Percentiles rank a stretch among this genome's conserved stretches.
phyloP scores from a whole-genome alignment of 805 yeast genomes.

The Brettanomyces bruxellensis region DNA sequence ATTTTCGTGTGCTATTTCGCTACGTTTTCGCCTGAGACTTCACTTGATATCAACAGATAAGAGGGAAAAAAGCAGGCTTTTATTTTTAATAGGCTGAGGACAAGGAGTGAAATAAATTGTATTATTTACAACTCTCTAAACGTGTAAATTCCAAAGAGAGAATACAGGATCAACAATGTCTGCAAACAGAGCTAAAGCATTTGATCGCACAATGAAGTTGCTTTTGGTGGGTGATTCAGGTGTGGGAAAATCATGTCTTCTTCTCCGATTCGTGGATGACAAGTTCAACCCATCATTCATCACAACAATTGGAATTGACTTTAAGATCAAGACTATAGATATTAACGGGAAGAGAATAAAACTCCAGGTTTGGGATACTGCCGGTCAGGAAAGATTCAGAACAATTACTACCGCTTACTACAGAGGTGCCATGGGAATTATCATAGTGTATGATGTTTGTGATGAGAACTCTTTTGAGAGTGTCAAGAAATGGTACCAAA shows the following conservation, averaged over 20 bases:
- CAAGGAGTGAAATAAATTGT: background rate
- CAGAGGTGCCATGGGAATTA: slow-evolving; percentile 85
- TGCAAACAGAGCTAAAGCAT: slow-evolving; percentile 55
- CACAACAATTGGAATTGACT: slow-evolving; percentile 96
- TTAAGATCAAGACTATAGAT: slow-evolving; percentile 93
- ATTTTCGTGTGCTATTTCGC: too few species aligned
- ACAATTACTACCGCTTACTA: slow-evolving; percentile 90
- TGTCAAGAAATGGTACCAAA: slow-evolving; percentile 90
- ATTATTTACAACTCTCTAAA: too few species aligned
- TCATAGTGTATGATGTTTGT: slow-evolving; percentile 75
- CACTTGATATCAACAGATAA: too few species aligned
- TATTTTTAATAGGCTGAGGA: background rate
- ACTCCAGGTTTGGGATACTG: slow-evolving; percentile 95
- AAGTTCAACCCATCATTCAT: slow-evolving; percentile 94
- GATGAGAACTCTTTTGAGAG: slow-evolving; percentile 89
- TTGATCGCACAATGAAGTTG: slow-evolving; percentile 86
- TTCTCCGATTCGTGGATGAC: slow-evolving; percentile 90
- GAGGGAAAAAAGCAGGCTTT: too few species aligned
- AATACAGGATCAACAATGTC: slow-evolving; percentile 28
- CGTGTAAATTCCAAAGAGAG: too few species aligned
- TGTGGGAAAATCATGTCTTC: slow-evolving; percentile 82
- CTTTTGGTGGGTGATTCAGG: slow-evolving; percentile 89
- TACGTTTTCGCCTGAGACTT: too few species aligned
- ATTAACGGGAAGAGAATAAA: slow-evolving; percentile 88
- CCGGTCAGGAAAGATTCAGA: slow-evolving; percentile 95